Conservation (phyloP, 768 basidiomycete species). For the Russula brevipes region DNA sequence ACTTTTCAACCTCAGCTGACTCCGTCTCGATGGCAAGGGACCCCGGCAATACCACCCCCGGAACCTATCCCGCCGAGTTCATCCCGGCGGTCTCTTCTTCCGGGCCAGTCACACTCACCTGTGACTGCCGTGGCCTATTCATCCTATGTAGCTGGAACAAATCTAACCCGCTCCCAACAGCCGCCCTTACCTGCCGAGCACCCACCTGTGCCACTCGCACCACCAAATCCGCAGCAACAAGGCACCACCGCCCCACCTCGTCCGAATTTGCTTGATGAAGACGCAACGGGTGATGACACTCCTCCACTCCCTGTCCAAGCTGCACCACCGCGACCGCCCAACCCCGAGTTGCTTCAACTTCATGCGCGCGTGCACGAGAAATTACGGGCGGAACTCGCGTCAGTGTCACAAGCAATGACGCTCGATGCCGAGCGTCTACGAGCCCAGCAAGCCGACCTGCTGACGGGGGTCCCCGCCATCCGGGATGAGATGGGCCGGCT, state of each 20-base stretch:
- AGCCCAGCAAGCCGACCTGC: slow-evolving; percentile 77
- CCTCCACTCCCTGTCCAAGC: slow-evolving; percentile 29
- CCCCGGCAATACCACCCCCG: slow-evolving; percentile 3
- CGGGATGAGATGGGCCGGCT: slow-evolving; percentile 94
- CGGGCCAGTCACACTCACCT: slow-evolving; percentile 30
- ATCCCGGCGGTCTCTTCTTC: slow-evolving; percentile 29
- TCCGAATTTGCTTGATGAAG: slow-evolving; percentile 64
- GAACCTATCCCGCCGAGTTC: not conserved
- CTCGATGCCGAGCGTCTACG: slow-evolving; percentile 71
- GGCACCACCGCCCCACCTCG: slow-evolving; percentile 29
- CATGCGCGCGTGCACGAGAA: slow-evolving; percentile 75
- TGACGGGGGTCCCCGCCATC: slow-evolving; percentile 88
- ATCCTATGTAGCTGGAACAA: slow-evolving; percentile 1
- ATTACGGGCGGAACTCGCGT: slow-evolving; percentile 62
- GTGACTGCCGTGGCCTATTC: slow-evolving; percentile 18
- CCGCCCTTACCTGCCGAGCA: slow-evolving; percentile 17
- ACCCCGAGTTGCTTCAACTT: slow-evolving; percentile 81
- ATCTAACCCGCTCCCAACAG: slow-evolving; percentile 9
- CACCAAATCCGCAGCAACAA: slow-evolving; percentile 15
- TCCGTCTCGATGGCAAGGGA: slow-evolving; percentile 6
- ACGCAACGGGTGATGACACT: slow-evolving; percentile 33
- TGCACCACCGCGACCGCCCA: slow-evolving; percentile 77
- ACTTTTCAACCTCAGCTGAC: slow-evolving; percentile 8
- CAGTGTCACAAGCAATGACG: slow-evolving; percentile 58
- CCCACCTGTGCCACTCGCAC: slow-evolving; percentile 14